These are phyloP conservation scores for Nakazawaea ambrosiae DNA, from an alignment of 805 yeast genomes.

Conservation along the genomic window DNA sequence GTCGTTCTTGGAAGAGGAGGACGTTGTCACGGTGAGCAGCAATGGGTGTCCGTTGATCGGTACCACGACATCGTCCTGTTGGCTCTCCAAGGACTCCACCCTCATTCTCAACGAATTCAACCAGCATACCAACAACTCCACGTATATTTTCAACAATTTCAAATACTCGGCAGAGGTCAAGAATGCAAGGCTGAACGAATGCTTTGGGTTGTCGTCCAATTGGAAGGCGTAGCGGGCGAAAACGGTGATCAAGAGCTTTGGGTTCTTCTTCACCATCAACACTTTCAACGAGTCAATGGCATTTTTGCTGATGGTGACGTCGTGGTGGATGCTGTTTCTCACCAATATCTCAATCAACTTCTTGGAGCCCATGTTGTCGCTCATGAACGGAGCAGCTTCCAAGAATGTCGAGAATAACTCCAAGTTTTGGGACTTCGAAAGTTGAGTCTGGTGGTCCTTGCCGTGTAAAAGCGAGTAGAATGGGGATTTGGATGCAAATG, in stretches of 20 bases:
- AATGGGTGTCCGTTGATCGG: constrained; percentile 10
- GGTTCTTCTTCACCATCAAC: constrained; percentile 61
- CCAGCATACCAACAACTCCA: constrained; percentile 81
- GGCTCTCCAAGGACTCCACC: constrained; percentile 13
- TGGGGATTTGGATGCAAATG: constrained; percentile 9
- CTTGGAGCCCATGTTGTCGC: constrained; percentile 34
- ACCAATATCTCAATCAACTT: constrained; percentile 69
- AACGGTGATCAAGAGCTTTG: constrained; percentile 61
- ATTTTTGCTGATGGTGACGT: constrained; percentile 53
- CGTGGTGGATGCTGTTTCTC: constrained; percentile 66
- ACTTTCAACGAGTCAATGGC: constrained; percentile 57
- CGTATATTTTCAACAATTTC: constrained; percentile 58
- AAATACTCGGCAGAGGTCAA: constrained; percentile 57
- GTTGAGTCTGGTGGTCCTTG: constrained; percentile 3
- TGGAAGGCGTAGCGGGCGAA: constrained; percentile 76
- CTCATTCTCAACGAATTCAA: constrained; percentile 47
- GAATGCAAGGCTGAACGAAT: constrained; percentile 47
- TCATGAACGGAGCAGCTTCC: constrained; percentile 62
- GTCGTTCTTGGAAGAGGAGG: constrained; percentile 19
- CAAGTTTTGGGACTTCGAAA: constrained; percentile 13
- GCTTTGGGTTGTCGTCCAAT: constrained; percentile 63
- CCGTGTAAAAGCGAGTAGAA: constrained; percentile 9
- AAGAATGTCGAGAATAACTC: constrained; percentile 66
- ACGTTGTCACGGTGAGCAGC: background rate
- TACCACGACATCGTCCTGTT: constrained; percentile 17